Percentiles rank a stretch among this genome's conserved stretches.
Evolutionary conservation across 2,329 filamentous ascomycete genomes (phyloP).

Genomic region (Diaporthe eres): DNA sequence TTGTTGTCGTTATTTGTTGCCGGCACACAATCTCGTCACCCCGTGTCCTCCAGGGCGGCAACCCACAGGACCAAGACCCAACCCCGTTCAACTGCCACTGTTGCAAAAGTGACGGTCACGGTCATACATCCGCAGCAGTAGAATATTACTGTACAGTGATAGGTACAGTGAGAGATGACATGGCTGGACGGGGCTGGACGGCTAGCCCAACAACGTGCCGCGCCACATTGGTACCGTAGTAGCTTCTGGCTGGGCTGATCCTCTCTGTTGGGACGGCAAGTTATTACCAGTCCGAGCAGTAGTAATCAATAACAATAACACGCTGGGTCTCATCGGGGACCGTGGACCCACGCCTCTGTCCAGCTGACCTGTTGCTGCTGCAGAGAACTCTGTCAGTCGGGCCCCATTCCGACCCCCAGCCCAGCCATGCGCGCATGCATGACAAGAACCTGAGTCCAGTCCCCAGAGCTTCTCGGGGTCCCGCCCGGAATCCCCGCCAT

Average conservation of each 20-base stretch:
- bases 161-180: conserved; percentile 5
- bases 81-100: neutral
- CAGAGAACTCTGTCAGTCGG: conserved; percentile 18
- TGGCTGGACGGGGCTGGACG: neutral
- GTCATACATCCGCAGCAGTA: neutral
- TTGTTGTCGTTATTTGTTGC: neutral
- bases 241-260: neutral
- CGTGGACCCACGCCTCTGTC: conserved; percentile 4
- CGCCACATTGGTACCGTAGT: neutral
- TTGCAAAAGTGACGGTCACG: neutral
- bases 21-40: neutral
- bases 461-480: neutral
- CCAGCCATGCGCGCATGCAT: neutral
- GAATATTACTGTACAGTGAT: neutral
- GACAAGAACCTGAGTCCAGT: neutral
- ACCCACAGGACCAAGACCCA: neutral
- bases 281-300: neutral
- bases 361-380: conserved; percentile 16
- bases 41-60: neutral
- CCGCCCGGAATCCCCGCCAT: conserved; percentile 23
- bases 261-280: neutral
- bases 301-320: neutral
- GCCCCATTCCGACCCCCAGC: neutral
- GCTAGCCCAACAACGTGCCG: neutral
- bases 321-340: neutral